A percentile compares a stretch with the other conserved stretches of the same genome.
These are phyloP conservation scores for Aureobasidium leucospermi DNA, from an alignment of 2,329 filamentous ascomycete genomes.

Conservation along the genomic window DNA sequence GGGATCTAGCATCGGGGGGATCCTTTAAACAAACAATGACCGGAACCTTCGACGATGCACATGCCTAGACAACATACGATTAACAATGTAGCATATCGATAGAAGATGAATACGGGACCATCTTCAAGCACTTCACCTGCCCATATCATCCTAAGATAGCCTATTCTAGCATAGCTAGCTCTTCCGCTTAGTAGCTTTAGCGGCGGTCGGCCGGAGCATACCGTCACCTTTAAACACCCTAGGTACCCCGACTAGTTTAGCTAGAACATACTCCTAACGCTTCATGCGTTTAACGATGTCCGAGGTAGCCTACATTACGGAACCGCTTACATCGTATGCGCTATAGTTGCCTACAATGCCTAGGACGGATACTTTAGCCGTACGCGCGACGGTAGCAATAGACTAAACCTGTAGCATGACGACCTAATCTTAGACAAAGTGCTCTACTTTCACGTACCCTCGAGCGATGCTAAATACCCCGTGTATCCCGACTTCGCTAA, in stretches of 20 bases:
- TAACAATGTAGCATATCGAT: not conserved
- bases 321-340: constrained; percentile 11
- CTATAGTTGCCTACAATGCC: constrained; percentile 16
- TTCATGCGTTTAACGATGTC: constrained; percentile 12
- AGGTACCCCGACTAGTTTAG: constrained; percentile 13
- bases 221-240: constrained; percentile 14
- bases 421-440: not conserved
- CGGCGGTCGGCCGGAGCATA: not conserved
- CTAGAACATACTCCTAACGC: constrained; percentile 14
- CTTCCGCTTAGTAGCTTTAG: not conserved
- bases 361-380: constrained; percentile 15
- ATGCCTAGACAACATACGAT: not conserved
- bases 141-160: not conserved
- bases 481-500: constrained; percentile 14
- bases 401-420: constrained; percentile 6
- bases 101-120: not conserved
- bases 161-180: constrained; percentile 1
- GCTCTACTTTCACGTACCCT: constrained; percentile 15
- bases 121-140: not conserved
- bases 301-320: constrained; percentile 13
- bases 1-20: not conserved
- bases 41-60: not conserved
- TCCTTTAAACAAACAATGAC: constrained; percentile 3
- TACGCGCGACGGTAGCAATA: not conserved
- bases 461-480: constrained; percentile 11